Evolutionary conservation across 768 basidiomycete genomes (phyloP).

Genomic region (Russula virescens): DNA sequence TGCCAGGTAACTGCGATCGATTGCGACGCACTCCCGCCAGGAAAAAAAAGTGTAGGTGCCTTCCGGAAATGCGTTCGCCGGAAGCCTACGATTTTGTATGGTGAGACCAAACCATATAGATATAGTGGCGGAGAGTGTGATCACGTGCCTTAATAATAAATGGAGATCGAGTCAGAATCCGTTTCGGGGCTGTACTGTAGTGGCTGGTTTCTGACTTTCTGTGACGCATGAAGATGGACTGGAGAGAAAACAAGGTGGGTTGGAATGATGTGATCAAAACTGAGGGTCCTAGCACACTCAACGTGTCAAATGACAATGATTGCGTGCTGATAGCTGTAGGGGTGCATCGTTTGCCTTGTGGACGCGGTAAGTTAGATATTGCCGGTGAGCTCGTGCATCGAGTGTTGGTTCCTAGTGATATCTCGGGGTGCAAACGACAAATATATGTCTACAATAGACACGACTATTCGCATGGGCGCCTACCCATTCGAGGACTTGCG

Average conservation of each 20-base stretch:
- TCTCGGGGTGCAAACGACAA: neutral
- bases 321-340: neutral
- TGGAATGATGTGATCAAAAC: neutral
- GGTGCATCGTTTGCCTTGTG: neutral
- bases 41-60: too few relatives aligned
- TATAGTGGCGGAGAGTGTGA: too few relatives aligned
- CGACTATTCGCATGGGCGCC: neutral
- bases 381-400: neutral
- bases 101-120: too few relatives aligned
- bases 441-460: neutral
- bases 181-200: neutral
- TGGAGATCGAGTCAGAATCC: neutral
- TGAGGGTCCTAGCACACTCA: neutral
- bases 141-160: neutral
- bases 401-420: neutral
- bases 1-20: neutral
- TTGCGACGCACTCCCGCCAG: neutral
- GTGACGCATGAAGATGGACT: neutral
- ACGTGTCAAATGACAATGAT: too few relatives aligned
- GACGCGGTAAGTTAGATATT: neutral
- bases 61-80: too few relatives aligned
- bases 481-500: conserved; percentile 8
- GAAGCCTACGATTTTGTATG: too few relatives aligned
- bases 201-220: too few relatives aligned
- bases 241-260: neutral